phyloP scores from a whole-genome alignment of 768 basidiomycete genomes.

The Psilocybe cyanescens region DNA sequence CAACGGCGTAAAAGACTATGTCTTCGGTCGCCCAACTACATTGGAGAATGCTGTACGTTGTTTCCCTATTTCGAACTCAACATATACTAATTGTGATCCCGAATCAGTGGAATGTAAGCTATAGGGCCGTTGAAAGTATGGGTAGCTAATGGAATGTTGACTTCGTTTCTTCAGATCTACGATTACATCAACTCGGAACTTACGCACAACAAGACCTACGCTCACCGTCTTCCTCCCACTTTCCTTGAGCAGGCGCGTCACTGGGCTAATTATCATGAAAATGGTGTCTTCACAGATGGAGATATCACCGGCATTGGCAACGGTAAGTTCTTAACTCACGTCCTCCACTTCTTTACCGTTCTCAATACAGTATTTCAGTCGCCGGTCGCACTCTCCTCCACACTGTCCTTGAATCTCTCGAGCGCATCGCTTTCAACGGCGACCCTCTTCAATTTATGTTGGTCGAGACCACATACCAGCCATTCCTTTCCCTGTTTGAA shows the following conservation, averaged over 20 bases:
- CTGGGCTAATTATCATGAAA: slow-evolving; percentile 82
- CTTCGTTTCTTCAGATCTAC: slow-evolving; percentile 52
- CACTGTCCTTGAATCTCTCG: slow-evolving; percentile 70
- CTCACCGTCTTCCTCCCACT: slow-evolving; percentile 79
- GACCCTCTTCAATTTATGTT: slow-evolving; percentile 82
- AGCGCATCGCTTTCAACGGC: slow-evolving; percentile 78
- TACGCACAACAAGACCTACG: slow-evolving; percentile 82
- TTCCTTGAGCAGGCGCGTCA: slow-evolving; percentile 74
- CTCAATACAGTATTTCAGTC: slow-evolving; percentile 46
- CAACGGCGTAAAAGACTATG: slow-evolving; percentile 65
- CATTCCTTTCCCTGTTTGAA: slow-evolving; percentile 88
- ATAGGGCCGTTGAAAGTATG: background rate
- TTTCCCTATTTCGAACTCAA: background rate
- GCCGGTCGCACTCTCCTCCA: slow-evolving; percentile 81
- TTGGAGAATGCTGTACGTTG: slow-evolving; percentile 71
- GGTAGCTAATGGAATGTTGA: background rate
- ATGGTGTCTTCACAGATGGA: slow-evolving; percentile 68
- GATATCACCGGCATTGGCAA: slow-evolving; percentile 74
- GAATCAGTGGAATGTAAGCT: slow-evolving; percentile 73
- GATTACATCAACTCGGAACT: slow-evolving; percentile 80
- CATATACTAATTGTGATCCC: background rate
- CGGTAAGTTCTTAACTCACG: slow-evolving; percentile 46
- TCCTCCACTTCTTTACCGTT: background rate
- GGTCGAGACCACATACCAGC: slow-evolving; percentile 85
- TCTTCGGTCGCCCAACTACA: slow-evolving; percentile 67